Evolutionary conservation across 1,284 basidiomycete genomes (phyloP).

Genomic region (Heterobasidion parviporum): DNA sequence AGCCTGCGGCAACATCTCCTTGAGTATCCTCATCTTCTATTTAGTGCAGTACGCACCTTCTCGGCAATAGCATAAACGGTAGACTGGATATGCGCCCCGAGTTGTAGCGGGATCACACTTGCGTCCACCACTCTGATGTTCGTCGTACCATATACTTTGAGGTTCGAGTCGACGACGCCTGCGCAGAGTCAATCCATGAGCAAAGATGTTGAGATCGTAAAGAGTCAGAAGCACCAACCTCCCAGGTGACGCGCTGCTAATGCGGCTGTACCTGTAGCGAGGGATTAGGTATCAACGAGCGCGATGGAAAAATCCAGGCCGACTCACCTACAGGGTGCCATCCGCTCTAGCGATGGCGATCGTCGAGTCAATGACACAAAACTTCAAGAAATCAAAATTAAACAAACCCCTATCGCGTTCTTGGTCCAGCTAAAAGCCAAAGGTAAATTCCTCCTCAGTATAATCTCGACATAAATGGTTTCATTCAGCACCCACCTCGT

Average conservation of each 20-base stretch:
- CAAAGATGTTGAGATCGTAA: background rate
- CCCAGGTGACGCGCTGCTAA: slow-evolving; percentile 7
- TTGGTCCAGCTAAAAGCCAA: no score
- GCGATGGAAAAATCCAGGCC: background rate
- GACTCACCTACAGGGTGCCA: background rate
- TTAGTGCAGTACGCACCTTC: background rate
- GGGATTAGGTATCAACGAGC: background rate
- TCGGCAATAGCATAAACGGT: slow-evolving; percentile 3
- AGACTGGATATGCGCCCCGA: slow-evolving; percentile 2
- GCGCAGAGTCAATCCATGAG: background rate
- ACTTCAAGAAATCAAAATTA: no score
- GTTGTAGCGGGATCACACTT: slow-evolving; percentile 26
- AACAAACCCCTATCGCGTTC: no score
- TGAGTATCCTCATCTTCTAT: no score
- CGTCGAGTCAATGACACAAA: no score
- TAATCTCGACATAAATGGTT: no score
- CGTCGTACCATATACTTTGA: slow-evolving; percentile 38
- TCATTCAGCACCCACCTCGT: no score
- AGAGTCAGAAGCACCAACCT: background rate
- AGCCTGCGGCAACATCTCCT: no score
- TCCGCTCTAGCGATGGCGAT: background rate
- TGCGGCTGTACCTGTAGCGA: slow-evolving; percentile 6
- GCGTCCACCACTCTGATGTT: slow-evolving; percentile 32
- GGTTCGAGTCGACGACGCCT: slow-evolving; percentile 25
- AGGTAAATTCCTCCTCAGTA: no score